Base-by-base conservation (phyloP, 2,329 filamentous ascomycete species). In the Chaetomium globosum region DNA sequence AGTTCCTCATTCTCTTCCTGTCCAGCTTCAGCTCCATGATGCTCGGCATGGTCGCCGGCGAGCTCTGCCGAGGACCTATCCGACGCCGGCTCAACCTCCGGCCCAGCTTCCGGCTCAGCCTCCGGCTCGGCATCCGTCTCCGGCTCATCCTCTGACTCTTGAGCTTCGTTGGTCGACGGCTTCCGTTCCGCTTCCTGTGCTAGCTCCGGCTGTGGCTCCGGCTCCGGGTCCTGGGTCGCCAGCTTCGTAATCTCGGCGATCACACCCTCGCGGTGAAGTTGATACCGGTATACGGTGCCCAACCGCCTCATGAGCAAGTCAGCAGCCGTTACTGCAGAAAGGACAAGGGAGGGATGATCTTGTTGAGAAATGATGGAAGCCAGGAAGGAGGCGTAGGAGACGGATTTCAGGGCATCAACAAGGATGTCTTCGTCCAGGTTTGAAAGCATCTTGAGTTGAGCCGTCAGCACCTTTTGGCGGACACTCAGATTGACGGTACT, bases 381-480 rank as follows among this genome's bases (percentile, higher is more conserved):
- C 33, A 99, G 79, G 75, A 97, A 97, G 0, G 96, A 99, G 2
- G 95, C 93, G 77, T 98, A 99, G 0, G 95, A 92, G 1, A 99
- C 93, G 19, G 91, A 86, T 30, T 89, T 89, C 33, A 99, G 79
- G 9, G 94, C 90, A 72, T 97, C 94, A 67, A 92, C 85, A 4
- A 99, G 84, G 59, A 99, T 92, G 46, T 85, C 83, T 52, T 87
- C 88, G 71, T 97, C 92, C n/a, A 99, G 80, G 70, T 97, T 97
- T 13, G 93, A 97, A 10, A 99, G 84, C 92, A 99, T 98, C 80
- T 98, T 98, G 53, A 98, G 81, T 74, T 99, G 95, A n/a, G 94
- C 95, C 23, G 88, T 92, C 39, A 99, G 83, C 2, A 99, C 95
- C 78, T 97, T 97, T 75, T 98, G 92, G 26, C 96, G 90, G 49